Evolutionary conservation across 2,329 filamentous ascomycete genomes (phyloP).

Genomic region (Aspergillus intermedius): DNA sequence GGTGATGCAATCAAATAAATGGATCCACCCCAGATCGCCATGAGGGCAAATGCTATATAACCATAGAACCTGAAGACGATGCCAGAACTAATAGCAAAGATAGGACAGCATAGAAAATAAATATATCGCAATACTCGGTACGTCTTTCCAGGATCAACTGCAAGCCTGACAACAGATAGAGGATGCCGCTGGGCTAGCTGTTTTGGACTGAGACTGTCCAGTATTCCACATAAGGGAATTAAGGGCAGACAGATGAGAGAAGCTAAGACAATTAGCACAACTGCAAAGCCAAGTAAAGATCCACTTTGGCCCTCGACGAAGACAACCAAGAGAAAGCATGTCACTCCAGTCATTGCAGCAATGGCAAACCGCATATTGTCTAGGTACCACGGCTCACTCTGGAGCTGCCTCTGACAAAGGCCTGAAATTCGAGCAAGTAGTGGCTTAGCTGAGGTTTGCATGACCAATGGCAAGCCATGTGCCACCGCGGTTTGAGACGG

Average conservation of each 20-base stretch:
- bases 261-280: too few species aligned
- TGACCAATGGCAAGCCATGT: background rate
- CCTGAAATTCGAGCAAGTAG: background rate
- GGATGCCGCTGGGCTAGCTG: background rate
- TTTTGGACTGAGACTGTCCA: background rate
- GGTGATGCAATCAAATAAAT: background rate
- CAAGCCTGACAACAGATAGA: background rate
- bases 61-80: background rate
- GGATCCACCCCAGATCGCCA: background rate
- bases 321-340: background rate
- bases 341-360: background rate
- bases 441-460: background rate
- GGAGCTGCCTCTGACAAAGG: background rate
- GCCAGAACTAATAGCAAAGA: background rate
- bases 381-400: background rate
- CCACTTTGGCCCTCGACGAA: background rate
- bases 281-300: background rate
- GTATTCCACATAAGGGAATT: background rate
- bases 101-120: background rate
- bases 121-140: background rate
- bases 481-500: too few species aligned
- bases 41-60: background rate
- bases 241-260: background rate
- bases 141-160: background rate
- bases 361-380: background rate